Percentiles rank a stretch among this genome's conserved stretches.
Evolutionary conservation across 1,139 yeast species (phyloP).

Genomic region (Suhomyces panamericanus): DNA sequence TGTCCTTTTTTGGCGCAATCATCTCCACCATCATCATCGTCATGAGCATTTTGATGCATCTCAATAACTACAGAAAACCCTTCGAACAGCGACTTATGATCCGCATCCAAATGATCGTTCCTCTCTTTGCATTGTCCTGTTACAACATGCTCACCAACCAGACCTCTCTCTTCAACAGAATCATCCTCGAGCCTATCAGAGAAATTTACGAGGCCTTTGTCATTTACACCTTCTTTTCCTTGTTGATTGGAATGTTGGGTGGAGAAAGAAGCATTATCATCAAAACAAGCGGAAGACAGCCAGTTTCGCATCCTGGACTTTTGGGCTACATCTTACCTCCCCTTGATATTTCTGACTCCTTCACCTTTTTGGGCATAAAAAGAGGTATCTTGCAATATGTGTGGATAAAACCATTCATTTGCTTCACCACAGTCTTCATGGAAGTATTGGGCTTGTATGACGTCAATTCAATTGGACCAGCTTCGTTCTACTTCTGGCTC

Average conservation of each 20-base stretch:
- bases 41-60: slow-evolving; percentile 34
- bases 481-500: slow-evolving; percentile 63
- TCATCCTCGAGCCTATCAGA: slow-evolving; percentile 69
- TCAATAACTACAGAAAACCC: slow-evolving; percentile 78
- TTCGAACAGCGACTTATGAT: slow-evolving; percentile 83
- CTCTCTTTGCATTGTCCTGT: slow-evolving; percentile 56
- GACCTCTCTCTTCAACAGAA: slow-evolving; percentile 35
- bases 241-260: slow-evolving; percentile 80
- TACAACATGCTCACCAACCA: slow-evolving; percentile 51
- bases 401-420: slow-evolving; percentile 86
- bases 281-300: slow-evolving; percentile 69
- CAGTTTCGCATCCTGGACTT: slow-evolving; percentile 71
- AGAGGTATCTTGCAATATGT: slow-evolving; percentile 91
- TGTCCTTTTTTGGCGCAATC: slow-evolving; percentile 38
- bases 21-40: slow-evolving; percentile 36
- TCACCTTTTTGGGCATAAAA: slow-evolving; percentile 71
- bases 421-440: slow-evolving; percentile 54
- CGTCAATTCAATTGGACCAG: slow-evolving; percentile 49
- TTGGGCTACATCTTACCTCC: slow-evolving; percentile 49
- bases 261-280: slow-evolving; percentile 88
- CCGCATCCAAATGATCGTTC: slow-evolving; percentile 73
- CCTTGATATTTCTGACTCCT: slow-evolving; percentile 85
- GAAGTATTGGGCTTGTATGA: slow-evolving; percentile 53
- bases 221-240: slow-evolving; percentile 85
- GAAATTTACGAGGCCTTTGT: slow-evolving; percentile 97